Evolutionary conservation across 2,329 filamentous ascomycete species (phyloP), one percentile per base, ranked within the genome.

Genomic region (Whalleya microplaca): DNA sequence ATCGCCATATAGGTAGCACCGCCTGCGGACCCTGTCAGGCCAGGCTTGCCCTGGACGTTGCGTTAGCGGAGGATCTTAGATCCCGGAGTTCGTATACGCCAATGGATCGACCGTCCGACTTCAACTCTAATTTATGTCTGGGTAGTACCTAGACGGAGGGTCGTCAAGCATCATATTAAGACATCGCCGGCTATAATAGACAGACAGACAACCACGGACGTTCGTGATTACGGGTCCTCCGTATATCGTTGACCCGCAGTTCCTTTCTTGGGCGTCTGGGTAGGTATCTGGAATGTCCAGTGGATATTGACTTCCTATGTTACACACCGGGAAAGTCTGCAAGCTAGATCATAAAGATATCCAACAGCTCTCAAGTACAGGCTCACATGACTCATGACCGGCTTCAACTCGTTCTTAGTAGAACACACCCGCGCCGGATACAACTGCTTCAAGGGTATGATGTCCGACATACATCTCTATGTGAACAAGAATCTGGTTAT

Each of bases 41-140:
- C 37, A 37, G 29, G 44, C 48, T 51, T 45, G 16, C 32, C 48
- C 45, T 53, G n/a, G 46, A 60, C 56, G 54, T 50, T 41, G 57
- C 49, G 52, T 49, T 50, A 45, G 55, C 57, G 60, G 57, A 61
- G 58, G 55, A 61, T 63, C 60, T 58, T 55, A 57, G 60, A 60
- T 63, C 47, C 60, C 57, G 60, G 60, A 63, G 55, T 55, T 53
- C 23, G 48, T 61, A 53, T 60, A 41, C 48, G 42, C 60, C 60
- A 63, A 61, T 61, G 51, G 45, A 54, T 60, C n/a, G 46, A 41
- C 46, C 45, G 45, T 52, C 9, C 43, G 48, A 47, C 32, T 37
- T 16, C 9, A 16, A 37, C 32, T 16, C 32, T 37, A 12, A 16
- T 37, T 37, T 37, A 5, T 12, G 32, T 37, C 6, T 3, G 6